A percentile compares a stretch with the other conserved stretches of the same genome.
Conservation (phyloP, 1,284 basidiomycete genomes). For the Gomphus bonarii region DNA sequence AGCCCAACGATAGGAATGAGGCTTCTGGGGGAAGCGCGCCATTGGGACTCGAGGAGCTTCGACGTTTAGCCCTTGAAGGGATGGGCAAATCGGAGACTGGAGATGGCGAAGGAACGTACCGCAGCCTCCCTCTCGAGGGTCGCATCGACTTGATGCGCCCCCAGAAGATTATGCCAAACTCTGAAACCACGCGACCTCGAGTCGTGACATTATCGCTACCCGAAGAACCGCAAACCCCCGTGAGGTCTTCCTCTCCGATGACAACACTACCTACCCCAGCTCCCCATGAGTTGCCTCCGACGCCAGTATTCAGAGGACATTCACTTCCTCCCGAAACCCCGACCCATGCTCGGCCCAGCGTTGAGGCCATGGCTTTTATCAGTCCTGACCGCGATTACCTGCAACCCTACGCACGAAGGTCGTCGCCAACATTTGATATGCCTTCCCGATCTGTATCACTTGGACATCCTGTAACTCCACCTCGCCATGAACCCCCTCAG, state of each 20-base stretch:
- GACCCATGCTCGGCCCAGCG: constrained; percentile 11
- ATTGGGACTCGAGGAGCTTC: constrained; percentile 61
- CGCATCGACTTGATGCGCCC: constrained; percentile 74
- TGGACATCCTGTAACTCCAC: constrained; percentile 19
- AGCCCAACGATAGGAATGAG: constrained; percentile 16
- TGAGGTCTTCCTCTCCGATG: constrained; percentile 16
- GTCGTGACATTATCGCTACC: neutral
- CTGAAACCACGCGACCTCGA: neutral
- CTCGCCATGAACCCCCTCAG: constrained; percentile 48
- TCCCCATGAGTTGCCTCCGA: constrained; percentile 39
- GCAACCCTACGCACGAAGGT: constrained; percentile 13
- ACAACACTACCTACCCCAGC: constrained; percentile 44
- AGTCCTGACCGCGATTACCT: constrained; percentile 3
- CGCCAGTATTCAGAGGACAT: constrained; percentile 24
- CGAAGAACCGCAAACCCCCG: constrained; percentile 1
- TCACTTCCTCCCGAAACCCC: constrained; percentile 21
- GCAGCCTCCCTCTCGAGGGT: constrained; percentile 74
- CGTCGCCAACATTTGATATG: constrained; percentile 6
- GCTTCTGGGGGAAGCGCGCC: neutral
- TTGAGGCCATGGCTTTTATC: constrained; percentile 30
- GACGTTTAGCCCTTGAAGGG: constrained; percentile 54
- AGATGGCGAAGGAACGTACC: constrained; percentile 54
- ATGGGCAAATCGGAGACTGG: constrained; percentile 23
- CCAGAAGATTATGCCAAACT: constrained; percentile 72
- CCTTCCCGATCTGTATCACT: constrained; percentile 18